Base-by-base conservation (phyloP, 2,329 filamentous ascomycete species). In the Fusarium pseudograminearum region DNA sequence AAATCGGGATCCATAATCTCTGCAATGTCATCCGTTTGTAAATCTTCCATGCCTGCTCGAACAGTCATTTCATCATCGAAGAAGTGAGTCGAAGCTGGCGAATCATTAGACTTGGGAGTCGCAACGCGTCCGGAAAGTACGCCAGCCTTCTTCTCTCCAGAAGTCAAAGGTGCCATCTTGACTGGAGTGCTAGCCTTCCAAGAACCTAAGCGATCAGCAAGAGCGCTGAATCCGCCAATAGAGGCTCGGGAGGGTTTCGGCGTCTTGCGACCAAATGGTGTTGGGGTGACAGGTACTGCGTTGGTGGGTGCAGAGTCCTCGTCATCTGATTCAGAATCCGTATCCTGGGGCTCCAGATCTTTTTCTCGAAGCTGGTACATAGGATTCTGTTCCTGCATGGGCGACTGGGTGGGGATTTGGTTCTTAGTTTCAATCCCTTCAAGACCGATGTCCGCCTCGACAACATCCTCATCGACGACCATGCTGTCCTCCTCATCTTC, bases 21-120 rank as follows among this genome's bases (percentile, higher is more conserved):
- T 55, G 61, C 64, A 18, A 58, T 54, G 8, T 78, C 56, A 20
- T 61, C 47, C 5, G 63, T 54, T 10, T 44, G 42, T 5, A 48
- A 22, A 16, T 57, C 47, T 11, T 67, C 66, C 31, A 72, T 63
- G n/a, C 76, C 73, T 7, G 76, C 70, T 18, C 79, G 77, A 6
- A 77, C 70, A 22, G 78, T 70, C 85, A 90, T 89, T 65, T 87
- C 87, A 55, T 90, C 88, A 14, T 90, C 87, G 53, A 91, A 91
- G 76, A 86, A 90, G 9, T 80, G 81, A 53, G 81, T 81, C 57
- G 83, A 84, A 8, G 79, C 74, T 1, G 84, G 81, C 3, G 83
- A 80, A 9, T 73, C 71, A 3, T 78, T 78, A 4, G 73, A 40
- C 11, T 74, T 74, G 30, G 73, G 69, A 15, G 64, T 58, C 18